phyloP scores from a whole-genome alignment of 2,329 filamentous ascomycete genomes.

The Hypoxylon sp. region DNA sequence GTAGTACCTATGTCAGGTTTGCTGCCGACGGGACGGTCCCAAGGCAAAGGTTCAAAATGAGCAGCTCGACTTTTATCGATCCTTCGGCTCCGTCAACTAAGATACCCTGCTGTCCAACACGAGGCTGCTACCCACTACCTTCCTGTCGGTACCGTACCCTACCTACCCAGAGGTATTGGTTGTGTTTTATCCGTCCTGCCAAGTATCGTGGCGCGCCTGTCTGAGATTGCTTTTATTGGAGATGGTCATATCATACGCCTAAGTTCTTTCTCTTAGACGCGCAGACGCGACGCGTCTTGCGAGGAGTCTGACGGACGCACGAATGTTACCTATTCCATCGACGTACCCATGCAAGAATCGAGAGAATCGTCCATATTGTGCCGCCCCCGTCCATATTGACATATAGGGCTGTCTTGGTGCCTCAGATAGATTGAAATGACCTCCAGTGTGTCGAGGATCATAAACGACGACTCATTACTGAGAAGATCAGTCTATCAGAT shows the following conservation, averaged over 20 bases:
- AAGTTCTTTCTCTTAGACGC: neutral
- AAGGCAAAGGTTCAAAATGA: neutral
- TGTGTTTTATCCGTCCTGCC: no score
- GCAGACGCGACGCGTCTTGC: slow-evolving; percentile 5
- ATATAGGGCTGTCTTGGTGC: no score
- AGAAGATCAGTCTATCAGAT: slow-evolving; percentile 6
- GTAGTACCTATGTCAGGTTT: neutral
- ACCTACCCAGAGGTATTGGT: no score
- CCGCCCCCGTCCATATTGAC: neutral
- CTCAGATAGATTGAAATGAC: slow-evolving; percentile 14
- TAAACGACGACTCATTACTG: slow-evolving; percentile 4
- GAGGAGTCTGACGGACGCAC: neutral
- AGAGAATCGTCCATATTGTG: slow-evolving; percentile 20
- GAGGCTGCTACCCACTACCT: neutral
- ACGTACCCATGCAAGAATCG: neutral
- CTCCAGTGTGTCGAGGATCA: neutral
- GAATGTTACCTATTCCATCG: slow-evolving; percentile 1
- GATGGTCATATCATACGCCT: neutral
- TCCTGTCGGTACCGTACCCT: no score
- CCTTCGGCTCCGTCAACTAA: neutral
- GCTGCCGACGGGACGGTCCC: neutral
- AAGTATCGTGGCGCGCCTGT: neutral
- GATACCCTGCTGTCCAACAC: neutral
- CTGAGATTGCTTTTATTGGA: neutral
- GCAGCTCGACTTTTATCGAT: neutral